Base-by-base conservation (phyloP, 2,329 filamentous ascomycete genomes). In the Sordariomycetes sp. region DNA sequence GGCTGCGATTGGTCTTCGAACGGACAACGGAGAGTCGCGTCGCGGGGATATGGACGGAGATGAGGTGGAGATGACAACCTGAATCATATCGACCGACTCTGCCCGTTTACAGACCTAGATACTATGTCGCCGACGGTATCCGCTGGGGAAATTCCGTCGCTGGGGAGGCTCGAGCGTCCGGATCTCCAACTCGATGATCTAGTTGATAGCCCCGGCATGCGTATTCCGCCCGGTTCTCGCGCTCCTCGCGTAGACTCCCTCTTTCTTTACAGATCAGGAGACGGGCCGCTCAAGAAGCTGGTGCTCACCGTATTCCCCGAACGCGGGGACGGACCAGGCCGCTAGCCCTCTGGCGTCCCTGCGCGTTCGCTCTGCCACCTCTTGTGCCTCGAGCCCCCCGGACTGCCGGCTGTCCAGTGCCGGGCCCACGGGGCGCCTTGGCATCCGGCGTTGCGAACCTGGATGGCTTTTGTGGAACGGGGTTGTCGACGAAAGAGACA, bases 401-500 rank as follows among this genome's bases (percentile, higher is more conserved):
- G 60, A 62, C 50, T 53, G 25, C 34, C 7, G 57, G 55, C 50
- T 55, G 52, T 2, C 52, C 54, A 6, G 57, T 57, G 13, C 59
- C 22, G 45, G 45, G 4, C 45, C 45, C 20, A 24, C 20, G 28
- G 66, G 22, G 68, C 63, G 28, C 73, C 74, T 34, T 77, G 73
- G 66, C 55, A 53, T 67, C 73, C 7, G 76, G 68, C 7, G 70
- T 73, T 32, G 71, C 67, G 61, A 74, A 75, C 60, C 73, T 78
- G 8, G 73, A 68, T 5, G 76, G 68, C 63, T 76, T 76, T 15
- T 78, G 72, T n/a, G 74, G 72, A 1, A 79, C 71, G 8, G 90
- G 91, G 64, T 96, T 89, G 36, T 96, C 90, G 58, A 96, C 83
- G 66, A 96, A 96, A 1, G 89, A 89, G 6, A 87, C 95, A 66